These are phyloP conservation scores for Prunus salicina DNA, from an alignment of 306 rosid genomes.

Conservation along the genomic window DNA sequence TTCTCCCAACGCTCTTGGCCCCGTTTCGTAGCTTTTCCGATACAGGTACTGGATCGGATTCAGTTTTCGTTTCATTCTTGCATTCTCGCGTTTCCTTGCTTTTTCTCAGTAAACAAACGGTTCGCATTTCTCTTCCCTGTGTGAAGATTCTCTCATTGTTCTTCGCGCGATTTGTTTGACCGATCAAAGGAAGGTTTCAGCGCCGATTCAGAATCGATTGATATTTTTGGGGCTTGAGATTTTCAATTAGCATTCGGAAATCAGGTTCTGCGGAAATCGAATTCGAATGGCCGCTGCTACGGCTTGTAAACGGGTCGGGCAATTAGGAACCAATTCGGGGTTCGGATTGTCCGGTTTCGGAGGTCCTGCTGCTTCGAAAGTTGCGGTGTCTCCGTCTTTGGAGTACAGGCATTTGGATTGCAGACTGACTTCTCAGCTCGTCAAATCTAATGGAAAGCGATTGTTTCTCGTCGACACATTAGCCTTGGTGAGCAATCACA, in stretches of 20 bases:
- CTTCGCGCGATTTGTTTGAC: slow-evolving; percentile 1
- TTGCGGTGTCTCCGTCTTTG: slow-evolving; percentile 20
- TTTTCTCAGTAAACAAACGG: neutral
- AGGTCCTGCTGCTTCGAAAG: slow-evolving; percentile 39
- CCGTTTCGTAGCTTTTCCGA: neutral
- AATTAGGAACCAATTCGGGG: slow-evolving; percentile 31
- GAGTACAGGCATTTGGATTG: slow-evolving; percentile 33
- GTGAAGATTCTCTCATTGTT: neutral
- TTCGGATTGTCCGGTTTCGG: slow-evolving; percentile 37
- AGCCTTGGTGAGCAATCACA: slow-evolving; percentile 56
- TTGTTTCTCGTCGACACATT: slow-evolving; percentile 85
- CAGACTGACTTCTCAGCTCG: slow-evolving; percentile 50
- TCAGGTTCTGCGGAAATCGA: slow-evolving; percentile 21
- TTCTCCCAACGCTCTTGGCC: neutral
- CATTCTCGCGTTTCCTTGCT: neutral
- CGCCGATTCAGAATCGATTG: slow-evolving; percentile 2
- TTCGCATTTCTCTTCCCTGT: neutral
- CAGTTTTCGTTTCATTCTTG: neutral
- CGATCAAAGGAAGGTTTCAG: slow-evolving; percentile 9
- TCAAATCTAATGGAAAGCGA: slow-evolving; percentile 62
- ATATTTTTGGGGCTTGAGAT: neutral
- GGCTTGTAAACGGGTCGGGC: slow-evolving; percentile 57
- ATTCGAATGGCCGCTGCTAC: slow-evolving; percentile 63
- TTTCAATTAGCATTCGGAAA: neutral
- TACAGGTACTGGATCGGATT: neutral